Conservation (phyloP, 1,284 basidiomycete species). For the Bjerkandera adusta region DNA sequence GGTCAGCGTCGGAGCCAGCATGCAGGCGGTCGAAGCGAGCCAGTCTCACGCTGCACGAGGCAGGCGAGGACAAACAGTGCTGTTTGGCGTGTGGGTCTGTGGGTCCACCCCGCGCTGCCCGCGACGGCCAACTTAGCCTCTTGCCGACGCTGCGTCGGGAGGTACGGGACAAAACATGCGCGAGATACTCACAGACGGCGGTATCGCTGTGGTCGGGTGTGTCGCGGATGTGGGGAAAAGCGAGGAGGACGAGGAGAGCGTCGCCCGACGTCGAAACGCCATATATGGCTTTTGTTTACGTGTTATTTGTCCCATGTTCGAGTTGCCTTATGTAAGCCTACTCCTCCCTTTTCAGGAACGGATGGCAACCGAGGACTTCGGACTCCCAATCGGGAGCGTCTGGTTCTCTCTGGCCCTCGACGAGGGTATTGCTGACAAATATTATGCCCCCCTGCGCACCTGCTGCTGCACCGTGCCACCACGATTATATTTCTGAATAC, state of each 20-base stretch:
- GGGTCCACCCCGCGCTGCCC: slow-evolving; percentile 23
- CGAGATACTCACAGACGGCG: slow-evolving; percentile 1
- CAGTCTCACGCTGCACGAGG: slow-evolving; percentile 1
- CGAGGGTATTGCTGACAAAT: not conserved
- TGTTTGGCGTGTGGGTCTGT: slow-evolving; percentile 24
- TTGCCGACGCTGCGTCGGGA: not conserved
- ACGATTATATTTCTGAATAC: not conserved
- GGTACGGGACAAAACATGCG: not conserved
- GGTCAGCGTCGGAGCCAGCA: slow-evolving; percentile 20
- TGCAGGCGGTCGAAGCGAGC: not conserved
- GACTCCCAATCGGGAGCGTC: too few species aligned
- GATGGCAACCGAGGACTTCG: too few species aligned
- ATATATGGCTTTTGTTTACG: slow-evolving; percentile 27
- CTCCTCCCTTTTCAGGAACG: not conserved
- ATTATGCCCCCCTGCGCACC: not conserved
- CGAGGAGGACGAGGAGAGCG: slow-evolving; percentile 7
- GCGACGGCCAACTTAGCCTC: slow-evolving; percentile 8
- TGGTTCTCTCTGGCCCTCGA: not conserved
- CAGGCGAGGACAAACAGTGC: slow-evolving; percentile 21
- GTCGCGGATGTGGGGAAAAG: not conserved
- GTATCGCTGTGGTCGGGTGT: not conserved
- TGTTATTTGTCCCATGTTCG: slow-evolving; percentile 34
- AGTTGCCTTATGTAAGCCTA: slow-evolving; percentile 23
- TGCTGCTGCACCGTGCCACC: not conserved
- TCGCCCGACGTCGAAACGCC: too few species aligned